phyloP scores from a whole-genome alignment of 2,329 filamentous ascomycete species.

The Talaromyces sp. region DNA sequence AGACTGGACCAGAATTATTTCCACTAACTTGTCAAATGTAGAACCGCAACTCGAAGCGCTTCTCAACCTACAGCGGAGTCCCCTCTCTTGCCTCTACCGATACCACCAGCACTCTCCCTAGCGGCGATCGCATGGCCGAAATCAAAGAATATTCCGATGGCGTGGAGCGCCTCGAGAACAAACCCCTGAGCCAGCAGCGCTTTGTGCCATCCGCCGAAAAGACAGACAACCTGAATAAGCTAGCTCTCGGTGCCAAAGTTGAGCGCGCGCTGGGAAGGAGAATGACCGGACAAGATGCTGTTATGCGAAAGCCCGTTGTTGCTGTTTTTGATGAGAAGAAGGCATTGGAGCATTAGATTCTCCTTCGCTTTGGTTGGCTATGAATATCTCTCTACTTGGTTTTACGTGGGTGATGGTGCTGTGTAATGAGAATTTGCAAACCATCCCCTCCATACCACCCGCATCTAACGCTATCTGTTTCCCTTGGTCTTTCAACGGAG shows the following conservation, averaged over 20 bases:
- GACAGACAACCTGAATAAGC: conserved; percentile 75
- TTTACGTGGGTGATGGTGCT: conserved; percentile 5
- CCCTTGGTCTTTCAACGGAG: neutral
- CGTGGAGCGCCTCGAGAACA: conserved; percentile 85
- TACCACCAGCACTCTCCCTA: conserved; percentile 39
- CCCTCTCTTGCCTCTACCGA: conserved; percentile 48
- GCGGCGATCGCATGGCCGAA: conserved; percentile 54
- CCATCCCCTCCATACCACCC: neutral
- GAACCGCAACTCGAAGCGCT: conserved; percentile 52
- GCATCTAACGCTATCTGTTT: conserved; percentile 14
- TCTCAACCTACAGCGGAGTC: conserved; percentile 51
- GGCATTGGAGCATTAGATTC: conserved; percentile 17
- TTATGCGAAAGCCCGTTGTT: conserved; percentile 61
- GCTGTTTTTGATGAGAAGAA: conserved; percentile 37
- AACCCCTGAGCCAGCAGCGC: conserved; percentile 76
- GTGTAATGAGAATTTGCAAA: neutral
- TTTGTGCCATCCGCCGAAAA: conserved; percentile 77
- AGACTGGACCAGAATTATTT: neutral
- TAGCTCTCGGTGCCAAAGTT: conserved; percentile 84
- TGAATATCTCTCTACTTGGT: conserved; percentile 17
- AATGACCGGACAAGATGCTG: conserved; percentile 83
- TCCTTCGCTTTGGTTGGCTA: conserved; percentile 4
- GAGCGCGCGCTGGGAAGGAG: conserved; percentile 81
- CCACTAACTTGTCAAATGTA: conserved; percentile 23
- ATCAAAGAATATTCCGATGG: conserved; percentile 75